Evolutionary conservation across 2,329 filamentous ascomycete species (phyloP), one percentile per base, ranked within the genome.

Genomic region (Stromatinia cepivora): DNA sequence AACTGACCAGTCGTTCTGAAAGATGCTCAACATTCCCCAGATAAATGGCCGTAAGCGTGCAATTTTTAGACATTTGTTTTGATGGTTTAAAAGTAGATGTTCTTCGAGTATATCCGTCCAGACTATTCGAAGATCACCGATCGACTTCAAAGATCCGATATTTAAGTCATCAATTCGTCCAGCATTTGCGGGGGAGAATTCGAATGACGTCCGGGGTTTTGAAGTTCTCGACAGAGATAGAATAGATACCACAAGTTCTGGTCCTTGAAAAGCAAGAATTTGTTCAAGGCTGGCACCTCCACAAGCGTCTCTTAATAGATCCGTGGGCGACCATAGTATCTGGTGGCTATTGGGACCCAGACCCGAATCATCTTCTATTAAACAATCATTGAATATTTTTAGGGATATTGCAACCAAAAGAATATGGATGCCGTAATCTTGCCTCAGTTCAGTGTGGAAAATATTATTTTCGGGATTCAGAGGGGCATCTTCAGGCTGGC

Each of bases 71-170:
- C n/a, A 45, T 28, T 42, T 59, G 5, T 31, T 31, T 45, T 45
- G 36, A 45, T 45, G 57, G 11, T 59, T 9, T 8, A 59, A 17
- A 25, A 59, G 56, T 13, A 59, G 36, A 28, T 59, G 56, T 59
- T 59, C 56, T 25, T 59, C 56, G 4, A 59, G 20, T 20, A 42
- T 59, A 66, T 53, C 31, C 28, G 61, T 53, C 61, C 62, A 64
- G 10, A 39, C 28, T 36, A 64, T 42, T 28, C 48, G 34, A 36
- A 64, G 45, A 34, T 42, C 48, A 2, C 46, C 62, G 9, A 64
- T 64, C 1, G 34, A 28, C 20, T 22, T 52, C 46, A 53, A 53
- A 42, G 45, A 36, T 22, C 15, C 13, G 11, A 64, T 64, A 10
- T 64, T 36, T 25, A 64, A 15, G 53, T 64, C 61, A 20, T 64